Base-by-base conservation (phyloP, 257 asterid species). In the Gentiana straminea region DNA sequence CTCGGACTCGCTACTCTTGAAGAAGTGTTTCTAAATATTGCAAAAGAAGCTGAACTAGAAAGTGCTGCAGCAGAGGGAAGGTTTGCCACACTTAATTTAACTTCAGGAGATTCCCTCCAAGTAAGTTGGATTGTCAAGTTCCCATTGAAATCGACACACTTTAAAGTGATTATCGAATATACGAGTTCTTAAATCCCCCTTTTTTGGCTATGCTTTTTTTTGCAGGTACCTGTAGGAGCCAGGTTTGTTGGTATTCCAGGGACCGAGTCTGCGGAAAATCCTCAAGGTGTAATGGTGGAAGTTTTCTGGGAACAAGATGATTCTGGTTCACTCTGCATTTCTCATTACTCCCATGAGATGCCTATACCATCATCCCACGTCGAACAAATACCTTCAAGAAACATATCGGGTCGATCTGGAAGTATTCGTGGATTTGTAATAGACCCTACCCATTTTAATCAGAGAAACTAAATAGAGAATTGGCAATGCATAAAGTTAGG, bases 241-340 rank as follows among this genome's bases (percentile, higher is more conserved):
- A 71, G 92, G 70, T 85, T 70, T 60, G 68, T 83, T 3, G 94
- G 90, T 33, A 73, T 89, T 44, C 97, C 92, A 3, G 85, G 82
- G 66, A 81, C 89, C 32, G 91, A 89, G 67, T 58, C 78, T n/a
- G 60, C 60, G 35, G 89, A 74, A 64, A 76, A 70, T 73, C 83
- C 76, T 0, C 71, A 75, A 33, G 94, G 91, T 37, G 51, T 65
- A 35, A 89, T 89, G 97, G 91, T 89, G 13, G 92, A 85, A 73
- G 83, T 83, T 41, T 76, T 79, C 50, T 89, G 97, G 97, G 91
- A 79, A 71, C 95, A 86, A 77, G 97, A 89, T 66, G 94, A 89
- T 65, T 76, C 94, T 4, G 97, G 97, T 43, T 57, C 86, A 24
- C 86, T 89, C 49, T 89, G 97, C 73, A 75, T 89, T 58, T 79